Base-by-base conservation (phyloP, 345 rosid species). In the Populus davidiana region DNA sequence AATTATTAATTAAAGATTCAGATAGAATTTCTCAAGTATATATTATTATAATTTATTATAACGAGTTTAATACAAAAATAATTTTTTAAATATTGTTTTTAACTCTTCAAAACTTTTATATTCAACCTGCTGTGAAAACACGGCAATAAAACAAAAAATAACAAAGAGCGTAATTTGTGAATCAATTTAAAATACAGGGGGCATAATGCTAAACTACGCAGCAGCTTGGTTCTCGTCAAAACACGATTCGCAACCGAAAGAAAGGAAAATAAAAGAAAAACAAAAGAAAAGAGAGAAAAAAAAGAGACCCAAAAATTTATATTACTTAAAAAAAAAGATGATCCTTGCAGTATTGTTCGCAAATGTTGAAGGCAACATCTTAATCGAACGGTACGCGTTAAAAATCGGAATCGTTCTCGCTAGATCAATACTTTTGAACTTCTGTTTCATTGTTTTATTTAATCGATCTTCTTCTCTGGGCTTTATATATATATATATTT, bases 291-390 rank as follows among this genome's bases (percentile, higher is more conserved):
- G 20, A 12, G 1, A 18, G 69, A 4, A 35, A 5, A 12, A 36
- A 52, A 43, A 18, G 41, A 49, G 8, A 69, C 23, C 59, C 17
- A 2, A 41, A 39, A 41, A 9, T 2, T 41, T 41, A 41, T 41
- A 41, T 41, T 41, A 41, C 39, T 6, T 33, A 63, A 1, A 21
- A 47, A 27, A 10, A 63, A 65, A 11, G 18, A 80, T 76, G 83
- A 80, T 80, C 13, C 83, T 80, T 7, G 83, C 83, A 23, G 83
- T 80, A 8, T 56, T 80, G 39, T 80, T 80, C 36, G 83, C 80
- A 7, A 80, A 80, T 72, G 83, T 33, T 8, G 83, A 80, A 76
- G 83, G 83, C 73, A 80, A 80, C 83, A 80, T 80, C 64, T 70
- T 80, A 49, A 76, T 80, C n/a, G 83, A 80, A 72, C 72, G 80